A percentile compares a stretch with the other conserved stretches of the same genome.
phyloP scores from a whole-genome alignment of 306 rosid genomes.

The Phaseolus lunatus region DNA sequence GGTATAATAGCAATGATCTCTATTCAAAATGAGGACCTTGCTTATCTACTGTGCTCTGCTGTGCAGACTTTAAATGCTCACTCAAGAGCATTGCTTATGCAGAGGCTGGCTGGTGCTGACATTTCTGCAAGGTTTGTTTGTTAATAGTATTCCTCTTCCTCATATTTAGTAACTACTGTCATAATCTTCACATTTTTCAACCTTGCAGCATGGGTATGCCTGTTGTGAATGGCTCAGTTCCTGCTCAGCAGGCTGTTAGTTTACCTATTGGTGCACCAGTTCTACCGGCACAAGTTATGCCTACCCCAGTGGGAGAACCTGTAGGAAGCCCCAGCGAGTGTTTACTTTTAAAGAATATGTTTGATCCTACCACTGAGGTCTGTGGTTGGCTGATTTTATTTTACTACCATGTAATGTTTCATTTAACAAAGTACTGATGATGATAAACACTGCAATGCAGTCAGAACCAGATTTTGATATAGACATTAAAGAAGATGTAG shows the following conservation, averaged over 20 bases:
- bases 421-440: slow-evolving; percentile 35
- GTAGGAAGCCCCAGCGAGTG: slow-evolving; percentile 91
- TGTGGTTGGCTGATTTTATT: slow-evolving; percentile 38
- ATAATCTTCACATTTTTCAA: slow-evolving; percentile 29
- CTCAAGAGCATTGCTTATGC: slow-evolving; percentile 95
- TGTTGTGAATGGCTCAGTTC: slow-evolving; percentile 71
- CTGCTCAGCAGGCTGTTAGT: slow-evolving; percentile 60
- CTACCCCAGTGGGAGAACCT: slow-evolving; percentile 64
- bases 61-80: slow-evolving; percentile 95
- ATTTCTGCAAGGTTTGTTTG: slow-evolving; percentile 75
- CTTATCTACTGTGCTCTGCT: slow-evolving; percentile 32
- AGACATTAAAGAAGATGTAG: slow-evolving; percentile 94
- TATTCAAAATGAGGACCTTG: not conserved
- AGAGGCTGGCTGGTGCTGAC: slow-evolving; percentile 91
- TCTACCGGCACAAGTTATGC: slow-evolving; percentile 61
- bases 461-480: slow-evolving; percentile 84
- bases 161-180: not conserved
- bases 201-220: slow-evolving; percentile 80
- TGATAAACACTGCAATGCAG: slow-evolving; percentile 56
- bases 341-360: slow-evolving; percentile 90
- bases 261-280: slow-evolving; percentile 68
- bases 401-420: slow-evolving; percentile 20
- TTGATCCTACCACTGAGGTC: slow-evolving; percentile 95
- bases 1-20: not conserved
- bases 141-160: slow-evolving; percentile 27